Evolutionary conservation across 2,329 filamentous ascomycete genomes (phyloP), one percentile per base, ranked within the genome.

Genomic region (Ceratocystis papillata): DNA sequence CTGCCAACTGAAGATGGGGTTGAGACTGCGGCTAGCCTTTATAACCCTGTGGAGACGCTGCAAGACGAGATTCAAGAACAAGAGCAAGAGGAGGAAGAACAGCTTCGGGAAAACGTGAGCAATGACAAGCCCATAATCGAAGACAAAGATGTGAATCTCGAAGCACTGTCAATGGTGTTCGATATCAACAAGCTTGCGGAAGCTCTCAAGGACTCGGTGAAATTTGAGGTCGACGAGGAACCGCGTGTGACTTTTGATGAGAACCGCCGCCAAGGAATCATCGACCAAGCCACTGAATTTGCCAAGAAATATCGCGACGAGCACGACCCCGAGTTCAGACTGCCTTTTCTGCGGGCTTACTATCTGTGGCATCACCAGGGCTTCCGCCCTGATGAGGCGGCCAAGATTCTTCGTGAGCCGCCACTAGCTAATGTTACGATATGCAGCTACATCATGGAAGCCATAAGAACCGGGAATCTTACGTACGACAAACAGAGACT

Each of bases 291-390:
- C 2, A 48, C 44, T 3, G n/a, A 30, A 5, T 65, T 59, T 46
- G 41, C 33, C 1, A 22, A 65, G 37, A n/a, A 57, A n/a, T 63
- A 65, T 37, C 37, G 53, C 20, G 59, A 65, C 4, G 44, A 53
- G 28, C 48, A 60, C 17, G 25, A 63, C 17, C 5, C 37, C 1
- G 53, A 67, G 4, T 30, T 63, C 20, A 65, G 50, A 25, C 41
- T 53, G 5, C 70, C 77, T 1, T 72, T 75, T 1, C 73, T 88
- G 1, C 79, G 83, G 15, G 79, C 84, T 0, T 89, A 88, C 70
- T 82, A 80, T 69, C 74, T 90, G 22, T 90, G 87, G 87, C 77
- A 84, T 65, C 79, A 84, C 66, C 73, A 78, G 6, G 75, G 77
- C 12, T 75, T 88, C 20, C 69, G 72, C 0, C 76, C 84, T 0